Conservation (phyloP, 2,329 filamentous ascomycete species). For the Colletotrichum spinosum region DNA sequence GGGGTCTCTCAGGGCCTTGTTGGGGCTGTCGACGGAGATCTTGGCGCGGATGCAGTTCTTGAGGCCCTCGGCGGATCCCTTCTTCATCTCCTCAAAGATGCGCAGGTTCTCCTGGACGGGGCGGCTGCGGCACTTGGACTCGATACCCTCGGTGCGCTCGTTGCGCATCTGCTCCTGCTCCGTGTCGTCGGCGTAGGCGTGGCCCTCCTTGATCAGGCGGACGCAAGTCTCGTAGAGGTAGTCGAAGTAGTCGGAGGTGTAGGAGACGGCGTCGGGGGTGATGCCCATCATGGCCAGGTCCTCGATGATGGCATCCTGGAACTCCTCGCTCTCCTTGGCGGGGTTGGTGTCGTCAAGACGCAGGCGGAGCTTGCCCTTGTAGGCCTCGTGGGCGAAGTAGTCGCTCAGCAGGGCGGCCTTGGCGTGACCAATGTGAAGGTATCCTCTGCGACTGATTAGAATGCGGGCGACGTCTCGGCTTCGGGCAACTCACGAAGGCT, state of each 20-base stretch:
- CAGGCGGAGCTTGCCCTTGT: conserved; percentile 89
- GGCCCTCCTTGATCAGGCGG: conserved; percentile 84
- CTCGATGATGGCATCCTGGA: conserved; percentile 91
- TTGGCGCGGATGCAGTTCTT: conserved; percentile 95
- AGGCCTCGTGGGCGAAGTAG: conserved; percentile 95
- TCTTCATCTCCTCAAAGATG: conserved; percentile 94
- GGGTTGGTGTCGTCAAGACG: conserved; percentile 99
- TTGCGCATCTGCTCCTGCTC: conserved; percentile 88
- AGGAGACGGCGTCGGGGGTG: conserved; percentile 85
- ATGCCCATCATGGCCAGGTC: conserved; percentile 93
- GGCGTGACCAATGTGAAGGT: conserved; percentile 94
- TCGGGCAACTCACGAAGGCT: conserved; percentile 75
- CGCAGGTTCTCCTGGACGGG: conserved; percentile 85
- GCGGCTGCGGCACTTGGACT: conserved; percentile 83
- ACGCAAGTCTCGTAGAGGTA: conserved; percentile 88
- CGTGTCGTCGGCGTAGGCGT: conserved; percentile 96
- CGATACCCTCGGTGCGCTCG: conserved; percentile 85
- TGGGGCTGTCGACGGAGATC: conserved; percentile 90
- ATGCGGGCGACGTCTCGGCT: not conserved
- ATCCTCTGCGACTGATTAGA: conserved; percentile 37
- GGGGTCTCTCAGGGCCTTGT: conserved; percentile 95
- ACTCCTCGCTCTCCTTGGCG: conserved; percentile 96
- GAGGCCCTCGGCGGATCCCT: conserved; percentile 80
- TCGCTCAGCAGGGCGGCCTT: conserved; percentile 95
- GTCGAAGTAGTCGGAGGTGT: conserved; percentile 96